Base-by-base conservation (phyloP, 345 rosid species). In the Hibiscus tridactylites region DNA sequence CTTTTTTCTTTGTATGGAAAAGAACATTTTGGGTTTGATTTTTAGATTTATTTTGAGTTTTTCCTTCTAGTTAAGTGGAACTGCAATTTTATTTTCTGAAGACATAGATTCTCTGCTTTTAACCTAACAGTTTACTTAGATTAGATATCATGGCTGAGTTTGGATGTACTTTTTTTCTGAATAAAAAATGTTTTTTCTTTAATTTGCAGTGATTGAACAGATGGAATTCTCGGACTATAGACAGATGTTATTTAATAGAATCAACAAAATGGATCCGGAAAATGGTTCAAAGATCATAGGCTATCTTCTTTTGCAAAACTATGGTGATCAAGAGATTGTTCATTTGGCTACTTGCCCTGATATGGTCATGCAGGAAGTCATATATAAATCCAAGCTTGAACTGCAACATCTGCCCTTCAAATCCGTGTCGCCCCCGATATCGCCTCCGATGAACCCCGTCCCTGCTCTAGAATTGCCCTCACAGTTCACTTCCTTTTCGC, bases 211-310 rank as follows among this genome's bases (percentile, higher is more conserved):
- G 64, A 61, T 72, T 61, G 33, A 47, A 74, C 33, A 71, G 63
- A 84, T 88, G 90, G 88, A 86, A 35, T 81, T 80, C 65, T 73
- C 81, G 26, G 88, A 86, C n/a, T 74, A 76, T 33, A 80, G 85
- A 6, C 78, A 71, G 37, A 64, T 82, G 70, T 81, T 86, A 49
- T 83, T 75, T 63, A 74, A 81, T 37, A 80, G 83, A 69, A 79
- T 88, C 65, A 80, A 78, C 78, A 79, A 81, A 73, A 65, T 86
- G 17, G 87, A 86, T 61, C 92, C 90, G 0, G 88, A 86, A 15
- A 77, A 79, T 61, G 81, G 68, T 16, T 47, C 74, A 11, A 88
- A 86, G 76, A 83, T 88, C 29, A 79, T 86, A 37, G 88, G 90
- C 0, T 86, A 76, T 72, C 86, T 86, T 72, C 77, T 83, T 35